A percentile compares a stretch with the other conserved stretches of the same genome.
phyloP scores from a whole-genome alignment of 2,329 filamentous ascomycete species.

The Aspergillus flavus region DNA sequence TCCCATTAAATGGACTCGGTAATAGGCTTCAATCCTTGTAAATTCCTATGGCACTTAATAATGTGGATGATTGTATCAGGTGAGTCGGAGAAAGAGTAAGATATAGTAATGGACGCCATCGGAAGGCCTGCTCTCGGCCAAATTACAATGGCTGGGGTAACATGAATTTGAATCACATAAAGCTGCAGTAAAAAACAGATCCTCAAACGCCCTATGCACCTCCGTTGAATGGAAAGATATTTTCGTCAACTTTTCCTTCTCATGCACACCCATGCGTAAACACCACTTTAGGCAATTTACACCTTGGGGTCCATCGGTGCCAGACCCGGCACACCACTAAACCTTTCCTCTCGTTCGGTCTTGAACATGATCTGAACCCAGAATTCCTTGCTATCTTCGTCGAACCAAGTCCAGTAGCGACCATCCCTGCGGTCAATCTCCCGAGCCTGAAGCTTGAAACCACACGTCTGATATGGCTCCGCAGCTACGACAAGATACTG shows the following conservation, averaged over 20 bases:
- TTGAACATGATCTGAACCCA: constrained; percentile 98
- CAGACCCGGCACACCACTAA: constrained; percentile 66
- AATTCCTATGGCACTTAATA: neutral
- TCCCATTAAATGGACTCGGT: neutral
- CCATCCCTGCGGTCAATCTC: constrained; percentile 90
- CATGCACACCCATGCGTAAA: neutral
- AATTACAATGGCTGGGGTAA: constrained; percentile 1
- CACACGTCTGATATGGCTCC: constrained; percentile 97
- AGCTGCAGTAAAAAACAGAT: constrained; percentile 15
- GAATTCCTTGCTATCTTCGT: constrained; percentile 93
- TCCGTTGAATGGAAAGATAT: constrained; percentile 6
- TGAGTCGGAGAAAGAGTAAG: neutral
- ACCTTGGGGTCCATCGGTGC: constrained; percentile 49
- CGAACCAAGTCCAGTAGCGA: constrained; percentile 91
- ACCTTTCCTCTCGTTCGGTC: constrained; percentile 94
- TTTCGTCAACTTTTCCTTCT: constrained; percentile 7
- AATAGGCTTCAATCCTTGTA: neutral
- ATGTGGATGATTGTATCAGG: neutral
- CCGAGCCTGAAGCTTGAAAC: constrained; percentile 90
- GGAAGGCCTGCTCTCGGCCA: neutral
- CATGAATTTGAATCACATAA: constrained; percentile 9
- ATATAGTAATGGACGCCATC: neutral
- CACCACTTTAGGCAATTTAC: constrained; percentile 19
- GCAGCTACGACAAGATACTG: constrained; percentile 95
- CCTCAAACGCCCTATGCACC: constrained; percentile 17